Evolutionary conservation across 1,284 basidiomycete genomes (phyloP), one percentile per base, ranked within the genome.

Genomic region (Microstroma glucosiphilum): DNA sequence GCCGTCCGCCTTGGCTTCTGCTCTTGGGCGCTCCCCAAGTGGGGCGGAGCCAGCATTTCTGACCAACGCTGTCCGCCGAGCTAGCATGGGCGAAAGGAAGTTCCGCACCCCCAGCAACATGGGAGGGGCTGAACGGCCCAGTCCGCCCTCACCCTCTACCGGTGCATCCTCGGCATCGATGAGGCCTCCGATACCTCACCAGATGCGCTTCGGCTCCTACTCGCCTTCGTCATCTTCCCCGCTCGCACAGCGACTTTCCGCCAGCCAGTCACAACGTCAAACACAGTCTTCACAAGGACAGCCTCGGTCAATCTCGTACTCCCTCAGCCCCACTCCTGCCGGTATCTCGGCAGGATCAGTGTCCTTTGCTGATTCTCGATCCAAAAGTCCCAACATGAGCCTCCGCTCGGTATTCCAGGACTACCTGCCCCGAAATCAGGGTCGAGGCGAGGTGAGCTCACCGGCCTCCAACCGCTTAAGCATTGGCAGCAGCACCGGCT

Each of bases 141-240:
- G 43, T 48, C 43, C 43, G 43, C 43, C 43, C 13, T 48, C 43
- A 12, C 43, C 43, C 12, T 48, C 43, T 17, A 48, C 26, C 8
- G 21, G 51, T 15, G 51, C 17, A 8, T 19, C 51, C 13, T 17
- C 21, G 3, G 51, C 19, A 54, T 17, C 51, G 51, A 13, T 54
- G 21, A 48, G 51, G 21, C 21, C 51, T 15, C 13, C 15, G 19
- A 15, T 54, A 21, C 6, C 51, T 23, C 17, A 17, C 13, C 51
- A 54, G 51, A 17, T 54, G 51, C 51, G 51, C 51, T 19, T 54
- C 6, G 51, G 51, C 15, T 54, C 51, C 7, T 54, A 54, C 25
- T 54, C 51, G 25, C 51, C 51, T 25, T 54, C 51, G 13, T 54
- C 51, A 13, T 25, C 51, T 6, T 23, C 21, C 6, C 51, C 51